Evolutionary conservation across 2,329 filamentous ascomycete genomes (phyloP).

Genomic region (Stachybotrys chartarum): DNA sequence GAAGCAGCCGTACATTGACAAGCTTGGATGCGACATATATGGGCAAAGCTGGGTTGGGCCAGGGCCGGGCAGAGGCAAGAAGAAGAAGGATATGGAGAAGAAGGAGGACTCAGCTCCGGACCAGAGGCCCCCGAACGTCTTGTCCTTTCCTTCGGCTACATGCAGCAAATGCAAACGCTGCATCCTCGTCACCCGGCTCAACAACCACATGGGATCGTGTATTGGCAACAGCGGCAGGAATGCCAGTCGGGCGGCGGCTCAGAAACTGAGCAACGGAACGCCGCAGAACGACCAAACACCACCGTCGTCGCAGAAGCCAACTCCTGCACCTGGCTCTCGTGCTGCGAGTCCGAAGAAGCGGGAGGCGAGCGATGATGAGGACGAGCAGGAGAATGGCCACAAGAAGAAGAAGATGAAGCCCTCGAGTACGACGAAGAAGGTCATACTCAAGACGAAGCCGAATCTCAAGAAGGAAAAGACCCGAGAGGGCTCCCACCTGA

Average conservation of each 20-base stretch:
- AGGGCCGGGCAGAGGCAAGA: conserved; percentile 63
- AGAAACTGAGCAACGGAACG: conserved; percentile 55
- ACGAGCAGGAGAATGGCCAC: conserved; percentile 40
- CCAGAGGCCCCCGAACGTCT: conserved; percentile 51
- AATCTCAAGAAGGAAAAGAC: conserved; percentile 47
- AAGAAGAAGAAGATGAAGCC: conserved; percentile 56
- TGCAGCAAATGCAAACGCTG: conserved; percentile 62
- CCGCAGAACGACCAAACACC: conserved; percentile 51
- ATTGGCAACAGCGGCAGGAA: conserved; percentile 60
- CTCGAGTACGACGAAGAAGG: conserved; percentile 38
- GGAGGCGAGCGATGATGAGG: conserved; percentile 49
- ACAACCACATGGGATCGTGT: conserved; percentile 62
- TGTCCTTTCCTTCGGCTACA: conserved; percentile 58
- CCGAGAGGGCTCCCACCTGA: conserved; percentile 42
- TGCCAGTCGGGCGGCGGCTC: conserved; percentile 53
- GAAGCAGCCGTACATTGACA: conserved; percentile 69
- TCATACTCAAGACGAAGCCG: conserved; percentile 47
- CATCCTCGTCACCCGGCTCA: conserved; percentile 57
- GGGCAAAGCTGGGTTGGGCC: conserved; percentile 74
- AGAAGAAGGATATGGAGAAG: conserved; percentile 71
- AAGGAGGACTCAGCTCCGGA: conserved; percentile 44
- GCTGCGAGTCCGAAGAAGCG: conserved; percentile 50
- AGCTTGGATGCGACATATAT: conserved; percentile 72
- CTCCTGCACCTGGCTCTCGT: conserved; percentile 47
- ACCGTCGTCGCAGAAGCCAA: conserved; percentile 56